phyloP scores from a whole-genome alignment of 2,329 filamentous ascomycete species.

The Delphinella strobiligena region DNA sequence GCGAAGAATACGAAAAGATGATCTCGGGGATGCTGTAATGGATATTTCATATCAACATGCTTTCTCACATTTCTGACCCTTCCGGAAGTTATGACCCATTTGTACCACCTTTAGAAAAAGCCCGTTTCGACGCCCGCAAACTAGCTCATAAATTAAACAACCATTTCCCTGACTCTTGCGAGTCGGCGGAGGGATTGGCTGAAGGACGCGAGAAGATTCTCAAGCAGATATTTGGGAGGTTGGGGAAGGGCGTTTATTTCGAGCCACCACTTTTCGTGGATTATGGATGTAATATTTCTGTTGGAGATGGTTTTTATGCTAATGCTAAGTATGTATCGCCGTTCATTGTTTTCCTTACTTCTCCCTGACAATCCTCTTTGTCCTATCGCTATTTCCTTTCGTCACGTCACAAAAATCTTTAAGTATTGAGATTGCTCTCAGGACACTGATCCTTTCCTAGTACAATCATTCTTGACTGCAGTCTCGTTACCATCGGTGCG shows the following conservation, averaged over 20 bases:
- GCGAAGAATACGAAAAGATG: constrained; percentile 53
- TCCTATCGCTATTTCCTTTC: too few species aligned
- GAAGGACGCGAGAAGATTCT: constrained; percentile 17
- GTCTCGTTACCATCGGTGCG: constrained; percentile 40
- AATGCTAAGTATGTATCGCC: constrained; percentile 37
- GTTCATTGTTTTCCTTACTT: background rate
- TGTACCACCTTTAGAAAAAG: constrained; percentile 36
- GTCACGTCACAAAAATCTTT: too few species aligned
- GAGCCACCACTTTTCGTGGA: constrained; percentile 52
- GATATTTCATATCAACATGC: background rate
- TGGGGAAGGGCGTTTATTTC: constrained; percentile 34
- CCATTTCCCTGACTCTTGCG: constrained; percentile 31
- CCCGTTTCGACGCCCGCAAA: constrained; percentile 42
- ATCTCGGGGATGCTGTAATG: constrained; percentile 48
- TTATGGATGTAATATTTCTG: constrained; percentile 53
- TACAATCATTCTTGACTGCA: constrained; percentile 40
- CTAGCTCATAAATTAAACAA: constrained; percentile 48
- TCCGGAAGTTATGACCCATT: constrained; percentile 37
- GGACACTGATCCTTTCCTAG: too few species aligned
- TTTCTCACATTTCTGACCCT: constrained; percentile 1
- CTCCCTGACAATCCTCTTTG: too few species aligned
- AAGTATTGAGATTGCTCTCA: too few species aligned
- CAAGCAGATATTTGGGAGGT: constrained; percentile 20
- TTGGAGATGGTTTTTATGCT: constrained; percentile 52
- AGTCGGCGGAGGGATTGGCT: constrained; percentile 14